Evolutionary conservation across 805 yeast genomes (phyloP).

Genomic region (Wickerhamomyces strasburgensis): DNA sequence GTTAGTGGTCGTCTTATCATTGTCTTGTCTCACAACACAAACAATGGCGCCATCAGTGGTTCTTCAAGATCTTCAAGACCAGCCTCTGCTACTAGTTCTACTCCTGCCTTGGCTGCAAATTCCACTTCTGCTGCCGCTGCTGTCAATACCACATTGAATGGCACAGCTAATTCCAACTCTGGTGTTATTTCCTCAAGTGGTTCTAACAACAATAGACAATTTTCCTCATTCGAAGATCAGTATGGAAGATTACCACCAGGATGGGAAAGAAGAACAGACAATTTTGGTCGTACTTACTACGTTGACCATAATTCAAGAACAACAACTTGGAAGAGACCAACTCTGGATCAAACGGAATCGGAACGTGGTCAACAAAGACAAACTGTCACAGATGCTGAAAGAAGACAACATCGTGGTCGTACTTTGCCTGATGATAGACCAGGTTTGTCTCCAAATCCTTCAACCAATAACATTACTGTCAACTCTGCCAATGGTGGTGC

Average conservation of each 20-base stretch:
- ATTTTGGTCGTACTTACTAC: conserved; percentile 94
- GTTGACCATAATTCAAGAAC: conserved; percentile 97
- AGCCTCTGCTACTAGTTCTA: conserved; percentile 15
- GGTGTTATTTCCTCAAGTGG: conserved; percentile 6
- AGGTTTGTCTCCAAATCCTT: conserved; percentile 22
- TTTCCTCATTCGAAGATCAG: conserved; percentile 95
- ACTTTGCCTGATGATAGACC: conserved; percentile 69
- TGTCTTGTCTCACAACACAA: conserved; percentile 50
- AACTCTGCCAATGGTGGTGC: conserved; percentile 41
- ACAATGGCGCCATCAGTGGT: conserved; percentile 5
- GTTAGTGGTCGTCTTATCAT: conserved; percentile 92
- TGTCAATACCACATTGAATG: conserved; percentile 1
- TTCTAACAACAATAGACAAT: conserved; percentile 44
- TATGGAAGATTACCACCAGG: conserved; percentile 96
- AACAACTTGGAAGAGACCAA: conserved; percentile 98
- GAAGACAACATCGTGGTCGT: conserved; percentile 86
- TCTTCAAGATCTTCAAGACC: conserved; percentile 23
- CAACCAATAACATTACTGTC: conserved; percentile 36
- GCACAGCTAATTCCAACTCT: conserved; percentile 22
- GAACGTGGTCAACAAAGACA: conserved; percentile 57
- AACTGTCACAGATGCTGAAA: conserved; percentile 75
- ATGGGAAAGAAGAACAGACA: conserved; percentile 98
- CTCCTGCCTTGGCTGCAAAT: conserved; percentile 16
- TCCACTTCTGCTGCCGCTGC: conserved; percentile 17
- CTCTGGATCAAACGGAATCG: conserved; percentile 70